Conservation (phyloP, 331 rosid species). For the Cucumis variabilis region DNA sequence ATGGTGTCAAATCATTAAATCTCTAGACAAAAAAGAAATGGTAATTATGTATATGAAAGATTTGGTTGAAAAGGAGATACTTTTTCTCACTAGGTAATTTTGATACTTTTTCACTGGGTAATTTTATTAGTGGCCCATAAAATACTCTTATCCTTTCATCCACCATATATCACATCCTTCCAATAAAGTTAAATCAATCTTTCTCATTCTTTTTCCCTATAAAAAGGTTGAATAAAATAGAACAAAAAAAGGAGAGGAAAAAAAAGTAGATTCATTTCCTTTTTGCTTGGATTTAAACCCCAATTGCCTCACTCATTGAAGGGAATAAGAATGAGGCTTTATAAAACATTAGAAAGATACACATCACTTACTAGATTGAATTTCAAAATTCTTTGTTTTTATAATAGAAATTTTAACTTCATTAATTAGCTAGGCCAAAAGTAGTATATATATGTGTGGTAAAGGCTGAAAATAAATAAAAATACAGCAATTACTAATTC, state of each 20-base stretch:
- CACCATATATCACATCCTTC: background rate
- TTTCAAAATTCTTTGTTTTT: too few relatives aligned
- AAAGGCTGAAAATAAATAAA: too few relatives aligned
- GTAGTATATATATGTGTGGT: too few relatives aligned
- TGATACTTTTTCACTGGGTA: background rate
- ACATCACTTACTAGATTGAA: too few relatives aligned
- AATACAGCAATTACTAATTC: too few relatives aligned
- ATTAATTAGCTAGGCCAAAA: too few relatives aligned
- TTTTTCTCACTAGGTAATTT: background rate
- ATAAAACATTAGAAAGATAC: too few relatives aligned
- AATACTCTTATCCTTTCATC: conserved; percentile 20
- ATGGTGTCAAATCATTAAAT: conserved; percentile 15
- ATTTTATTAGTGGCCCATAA: conserved; percentile 21
- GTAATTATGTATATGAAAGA: background rate
- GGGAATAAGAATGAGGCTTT: conserved; percentile 23
- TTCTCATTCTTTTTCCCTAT: background rate
- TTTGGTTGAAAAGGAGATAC: background rate
- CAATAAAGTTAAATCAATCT: conserved; percentile 24
- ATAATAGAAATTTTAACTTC: too few relatives aligned
- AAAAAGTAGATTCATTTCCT: background rate
- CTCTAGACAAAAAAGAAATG: background rate
- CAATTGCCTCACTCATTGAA: conserved; percentile 25
- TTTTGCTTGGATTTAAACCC: conserved; percentile 7
- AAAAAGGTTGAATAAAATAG: background rate
- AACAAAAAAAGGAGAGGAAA: background rate